Conservation (phyloP, 2,329 filamentous ascomycete genomes). For the Penicillium sp. region DNA sequence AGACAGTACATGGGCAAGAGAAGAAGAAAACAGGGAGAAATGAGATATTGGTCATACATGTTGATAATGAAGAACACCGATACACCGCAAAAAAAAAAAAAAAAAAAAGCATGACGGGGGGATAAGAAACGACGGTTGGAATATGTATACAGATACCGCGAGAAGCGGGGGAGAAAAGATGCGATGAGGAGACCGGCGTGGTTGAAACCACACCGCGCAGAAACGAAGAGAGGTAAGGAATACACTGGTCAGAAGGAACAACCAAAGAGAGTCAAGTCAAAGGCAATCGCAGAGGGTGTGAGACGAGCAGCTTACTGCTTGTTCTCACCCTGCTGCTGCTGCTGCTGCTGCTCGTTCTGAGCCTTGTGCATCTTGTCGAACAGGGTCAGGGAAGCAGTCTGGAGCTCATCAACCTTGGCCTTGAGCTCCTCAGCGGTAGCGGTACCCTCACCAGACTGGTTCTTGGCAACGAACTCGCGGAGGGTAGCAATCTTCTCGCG, state of each 20-base stretch:
- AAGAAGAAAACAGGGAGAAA: slow-evolving; percentile 15
- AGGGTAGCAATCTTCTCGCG: slow-evolving; percentile 84
- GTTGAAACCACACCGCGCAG: slow-evolving; percentile 18
- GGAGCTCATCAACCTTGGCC: slow-evolving; percentile 97
- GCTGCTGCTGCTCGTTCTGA: slow-evolving; percentile 59
- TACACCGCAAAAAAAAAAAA: slow-evolving; percentile 26
- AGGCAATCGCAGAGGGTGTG: slow-evolving; percentile 4
- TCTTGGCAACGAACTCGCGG: slow-evolving; percentile 88
- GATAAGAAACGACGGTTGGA: slow-evolving; percentile 17
- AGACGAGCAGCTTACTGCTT: slow-evolving; percentile 44
- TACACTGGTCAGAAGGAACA: slow-evolving; percentile 20
- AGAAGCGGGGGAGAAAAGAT: slow-evolving; percentile 20
- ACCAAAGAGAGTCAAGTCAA: slow-evolving; percentile 34
- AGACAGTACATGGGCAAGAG: slow-evolving; percentile 23
- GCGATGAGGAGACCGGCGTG: slow-evolving; percentile 16
- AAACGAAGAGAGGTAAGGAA: slow-evolving; percentile 21
- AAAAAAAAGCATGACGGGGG: slow-evolving; percentile 21
- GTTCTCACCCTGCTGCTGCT: slow-evolving; percentile 56
- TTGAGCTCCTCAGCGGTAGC: slow-evolving; percentile 90
- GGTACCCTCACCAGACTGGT: slow-evolving; percentile 81
- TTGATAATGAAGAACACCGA: slow-evolving; percentile 28
- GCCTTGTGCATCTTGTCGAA: slow-evolving; percentile 99
- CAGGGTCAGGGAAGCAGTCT: slow-evolving; percentile 88
- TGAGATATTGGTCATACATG: slow-evolving; percentile 20
- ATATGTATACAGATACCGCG: slow-evolving; percentile 38